Evolutionary conservation across 208 protist genomes (phyloP).

Genomic region (Leishmania tropica): DNA sequence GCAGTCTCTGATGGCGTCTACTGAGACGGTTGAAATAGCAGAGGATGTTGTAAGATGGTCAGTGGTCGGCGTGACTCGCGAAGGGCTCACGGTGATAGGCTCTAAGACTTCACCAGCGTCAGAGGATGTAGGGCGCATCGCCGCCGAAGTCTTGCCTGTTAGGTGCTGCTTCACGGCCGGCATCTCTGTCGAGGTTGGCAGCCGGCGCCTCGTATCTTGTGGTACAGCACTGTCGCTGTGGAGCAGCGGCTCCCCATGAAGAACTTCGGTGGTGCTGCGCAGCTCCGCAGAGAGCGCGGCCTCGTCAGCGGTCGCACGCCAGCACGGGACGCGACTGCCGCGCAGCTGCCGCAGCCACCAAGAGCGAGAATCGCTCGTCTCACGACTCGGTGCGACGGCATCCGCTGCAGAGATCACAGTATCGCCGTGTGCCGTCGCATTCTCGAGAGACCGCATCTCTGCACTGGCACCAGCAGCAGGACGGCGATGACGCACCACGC

Average conservation of each 20-base stretch:
- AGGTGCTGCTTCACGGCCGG: not conserved
- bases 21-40: not conserved
- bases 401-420: not conserved
- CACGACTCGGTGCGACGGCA: not conserved
- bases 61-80: not conserved
- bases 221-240: not conserved
- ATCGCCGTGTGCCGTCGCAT: not conserved
- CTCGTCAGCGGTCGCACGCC: not conserved
- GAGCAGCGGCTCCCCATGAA: not conserved
- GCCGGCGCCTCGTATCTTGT: not conserved
- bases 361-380: not conserved
- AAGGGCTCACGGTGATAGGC: not conserved
- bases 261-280: not conserved
- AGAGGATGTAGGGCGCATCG: not conserved
- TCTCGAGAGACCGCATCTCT: not conserved
- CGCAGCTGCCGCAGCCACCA: not conserved
- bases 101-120: not conserved
- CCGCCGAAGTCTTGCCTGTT: not conserved
- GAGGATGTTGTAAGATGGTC: not conserved
- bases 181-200: not conserved
- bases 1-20: not conserved
- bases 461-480: not conserved
- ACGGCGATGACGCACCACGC: conserved; percentile 15
- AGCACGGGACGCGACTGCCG: not conserved
- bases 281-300: not conserved